Base-by-base conservation (phyloP, 352 stramenopile genomes). In the Peronospora tabacina region DNA sequence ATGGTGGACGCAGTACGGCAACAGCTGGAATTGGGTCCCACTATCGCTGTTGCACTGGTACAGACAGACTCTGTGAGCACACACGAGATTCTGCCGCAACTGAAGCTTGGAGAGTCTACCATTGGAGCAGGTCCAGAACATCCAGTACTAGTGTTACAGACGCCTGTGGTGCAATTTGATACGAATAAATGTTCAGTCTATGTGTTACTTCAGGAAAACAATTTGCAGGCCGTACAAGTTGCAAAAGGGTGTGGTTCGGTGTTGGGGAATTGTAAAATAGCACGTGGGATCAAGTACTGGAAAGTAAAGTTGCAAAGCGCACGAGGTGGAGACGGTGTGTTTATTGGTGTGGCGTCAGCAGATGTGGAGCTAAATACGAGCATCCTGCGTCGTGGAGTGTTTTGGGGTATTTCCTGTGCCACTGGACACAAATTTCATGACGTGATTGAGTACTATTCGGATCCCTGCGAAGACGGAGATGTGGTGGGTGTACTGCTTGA, bases 271-370 rank as follows among this genome's bases (percentile, higher is more conserved):
- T 67, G 53, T 8, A 65, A 82, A 19, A 57, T 88, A 10, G 45
- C 59, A 9, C 72, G 73, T 44, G 81, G 78, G 3, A 66, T 89
- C 49, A 90, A 89, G 62, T 92, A 92, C 61, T 92, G 81, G 81
- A 78, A 92, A 49, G 72, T 87, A 8, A 51, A 84, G 51, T 44
- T 92, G 13, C 42, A 78, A 15, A 75, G 58, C 19, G 55, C 72
- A 6, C 55, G 61, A 16, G 63, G 64, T 17, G 78, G 78, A 11
- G 76, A 90, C 32, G 81, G 81, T 17, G 69, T 92, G 26, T 89
- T 92, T 44, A 35, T 90, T 0, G 81, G 78, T 12, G 71, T 92
- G 1, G 75, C 74, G 9, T 67, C 66, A 0, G 34, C 66, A 0
- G 75, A 86, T 19, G 30, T 86, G 28, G 51, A 75, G 4, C 57